Conservation (phyloP, 495 filamentous ascomycete species). For the Recurvomyces mirabilis region DNA sequence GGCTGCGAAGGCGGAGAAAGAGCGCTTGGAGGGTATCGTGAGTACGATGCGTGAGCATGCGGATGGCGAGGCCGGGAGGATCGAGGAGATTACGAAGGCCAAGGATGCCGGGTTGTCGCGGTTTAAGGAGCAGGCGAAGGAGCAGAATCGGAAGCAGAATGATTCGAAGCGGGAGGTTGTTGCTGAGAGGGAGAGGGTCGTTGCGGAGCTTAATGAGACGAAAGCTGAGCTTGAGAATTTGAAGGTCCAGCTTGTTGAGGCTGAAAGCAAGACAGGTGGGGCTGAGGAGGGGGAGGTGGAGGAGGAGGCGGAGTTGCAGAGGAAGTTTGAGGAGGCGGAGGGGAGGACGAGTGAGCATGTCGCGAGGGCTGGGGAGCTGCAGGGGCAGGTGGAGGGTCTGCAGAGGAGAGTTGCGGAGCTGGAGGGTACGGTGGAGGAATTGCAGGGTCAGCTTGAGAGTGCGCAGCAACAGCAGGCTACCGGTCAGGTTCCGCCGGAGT, state of each 20-base stretch:
- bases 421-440: conserved; percentile 37
- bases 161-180: conserved; percentile 42
- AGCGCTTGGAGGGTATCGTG: conserved; percentile 49
- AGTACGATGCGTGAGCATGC: conserved; percentile 47
- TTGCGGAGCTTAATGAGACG: conserved; percentile 14
- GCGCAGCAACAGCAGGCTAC: conserved; percentile 22
- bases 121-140: conserved; percentile 53
- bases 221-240: conserved; percentile 33
- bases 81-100: conserved; percentile 39
- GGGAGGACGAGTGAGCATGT: conserved; percentile 34
- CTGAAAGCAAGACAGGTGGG: conserved; percentile 13
- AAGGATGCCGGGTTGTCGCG: conserved; percentile 33
- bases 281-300: conserved; percentile 31
- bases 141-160: conserved; percentile 40
- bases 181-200: conserved; percentile 36
- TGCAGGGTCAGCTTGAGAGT: conserved; percentile 23
- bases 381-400: conserved; percentile 17
- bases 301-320: conserved; percentile 23
- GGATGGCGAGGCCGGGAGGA: conserved; percentile 36
- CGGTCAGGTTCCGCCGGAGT: neutral
- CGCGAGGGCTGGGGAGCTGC: conserved; percentile 25
- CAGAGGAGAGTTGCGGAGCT: conserved; percentile 31
- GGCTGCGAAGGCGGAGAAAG: conserved; percentile 57
- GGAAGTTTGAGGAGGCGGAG: conserved; percentile 33
- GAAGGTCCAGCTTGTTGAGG: conserved; percentile 21